phyloP scores from a whole-genome alignment of 345 rosid species.

The Pistacia integerrima region DNA sequence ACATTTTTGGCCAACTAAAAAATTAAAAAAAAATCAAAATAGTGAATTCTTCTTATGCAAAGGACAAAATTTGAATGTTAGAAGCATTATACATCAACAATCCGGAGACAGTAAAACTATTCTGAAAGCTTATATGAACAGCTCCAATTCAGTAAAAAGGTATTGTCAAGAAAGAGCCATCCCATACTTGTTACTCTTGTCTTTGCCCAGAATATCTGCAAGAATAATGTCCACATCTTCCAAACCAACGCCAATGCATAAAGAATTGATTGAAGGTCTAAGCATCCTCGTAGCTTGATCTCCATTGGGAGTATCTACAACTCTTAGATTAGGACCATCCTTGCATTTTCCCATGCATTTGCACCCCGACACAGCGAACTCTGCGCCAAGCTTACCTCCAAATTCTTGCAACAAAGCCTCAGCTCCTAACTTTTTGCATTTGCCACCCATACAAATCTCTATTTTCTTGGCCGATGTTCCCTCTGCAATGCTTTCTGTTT shows the following conservation, averaged over 20 bases:
- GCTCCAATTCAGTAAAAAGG: not conserved
- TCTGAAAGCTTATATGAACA: not conserved
- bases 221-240: conserved; percentile 51
- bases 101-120: not conserved
- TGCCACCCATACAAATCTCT: conserved; percentile 43
- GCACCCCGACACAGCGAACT: conserved; percentile 59
- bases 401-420: conserved; percentile 56
- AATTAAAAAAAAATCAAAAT: no score
- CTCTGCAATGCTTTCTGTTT: not conserved
- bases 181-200: not conserved
- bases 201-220: conserved; percentile 17
- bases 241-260: conserved; percentile 63
- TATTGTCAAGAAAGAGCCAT: conserved; percentile 15
- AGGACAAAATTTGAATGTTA: no score
- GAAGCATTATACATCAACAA: no score
- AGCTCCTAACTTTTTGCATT: conserved; percentile 44
- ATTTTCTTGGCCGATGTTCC: conserved; percentile 33
- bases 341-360: conserved; percentile 82
- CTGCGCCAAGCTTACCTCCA: conserved; percentile 44
- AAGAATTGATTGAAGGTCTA: conserved; percentile 41
- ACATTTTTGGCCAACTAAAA: no score
- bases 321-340: conserved; percentile 64
- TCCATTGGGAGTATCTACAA: conserved; percentile 18
- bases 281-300: conserved; percentile 19
- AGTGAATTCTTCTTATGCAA: no score